Conservation (phyloP, 2,329 filamentous ascomycete species). For the Aspergillus neotritici region DNA sequence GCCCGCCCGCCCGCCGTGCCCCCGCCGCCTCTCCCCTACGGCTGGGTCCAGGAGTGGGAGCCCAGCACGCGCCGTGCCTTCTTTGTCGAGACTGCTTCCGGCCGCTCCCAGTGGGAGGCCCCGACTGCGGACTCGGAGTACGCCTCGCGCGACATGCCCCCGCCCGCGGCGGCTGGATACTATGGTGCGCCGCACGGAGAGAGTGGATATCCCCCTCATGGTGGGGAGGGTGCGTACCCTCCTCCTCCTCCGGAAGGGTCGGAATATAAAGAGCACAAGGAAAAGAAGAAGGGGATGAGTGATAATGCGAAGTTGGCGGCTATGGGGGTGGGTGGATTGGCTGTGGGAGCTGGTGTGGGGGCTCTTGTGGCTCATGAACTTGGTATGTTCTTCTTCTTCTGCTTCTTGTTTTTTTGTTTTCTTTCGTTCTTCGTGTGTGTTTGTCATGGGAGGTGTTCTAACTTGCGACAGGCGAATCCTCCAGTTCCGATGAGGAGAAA, state of each 20-base stretch:
- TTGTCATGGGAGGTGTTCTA: background rate
- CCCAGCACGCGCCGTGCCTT: constrained; percentile 57
- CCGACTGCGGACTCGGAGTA: constrained; percentile 35
- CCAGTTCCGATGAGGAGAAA: constrained; percentile 8
- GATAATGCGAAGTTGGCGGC: constrained; percentile 50
- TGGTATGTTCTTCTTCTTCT: constrained; percentile 39
- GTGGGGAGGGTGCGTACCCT: constrained; percentile 4
- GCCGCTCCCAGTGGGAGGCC: constrained; percentile 60
- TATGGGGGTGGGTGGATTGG: constrained; percentile 54
- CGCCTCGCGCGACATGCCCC: constrained; percentile 18
- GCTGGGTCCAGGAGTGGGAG: constrained; percentile 62
- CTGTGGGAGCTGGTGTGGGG: constrained; percentile 52
- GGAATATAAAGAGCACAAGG: constrained; percentile 17
- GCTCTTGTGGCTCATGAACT: constrained; percentile 53
- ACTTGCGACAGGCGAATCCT: constrained; percentile 1
- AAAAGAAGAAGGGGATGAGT: constrained; percentile 37
- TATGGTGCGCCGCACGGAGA: constrained; percentile 15
- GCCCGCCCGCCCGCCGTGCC: constrained; percentile 32
- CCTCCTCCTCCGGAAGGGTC: constrained; percentile 3
- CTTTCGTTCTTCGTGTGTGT: background rate
- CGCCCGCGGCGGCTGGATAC: constrained; percentile 11
- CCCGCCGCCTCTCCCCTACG: constrained; percentile 51
- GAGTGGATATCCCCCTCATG: constrained; percentile 13
- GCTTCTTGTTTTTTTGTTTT: background rate
- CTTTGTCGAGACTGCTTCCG: constrained; percentile 58